phyloP scores from a whole-genome alignment of 305 asterid genomes.

The Rubia tinctorum region DNA sequence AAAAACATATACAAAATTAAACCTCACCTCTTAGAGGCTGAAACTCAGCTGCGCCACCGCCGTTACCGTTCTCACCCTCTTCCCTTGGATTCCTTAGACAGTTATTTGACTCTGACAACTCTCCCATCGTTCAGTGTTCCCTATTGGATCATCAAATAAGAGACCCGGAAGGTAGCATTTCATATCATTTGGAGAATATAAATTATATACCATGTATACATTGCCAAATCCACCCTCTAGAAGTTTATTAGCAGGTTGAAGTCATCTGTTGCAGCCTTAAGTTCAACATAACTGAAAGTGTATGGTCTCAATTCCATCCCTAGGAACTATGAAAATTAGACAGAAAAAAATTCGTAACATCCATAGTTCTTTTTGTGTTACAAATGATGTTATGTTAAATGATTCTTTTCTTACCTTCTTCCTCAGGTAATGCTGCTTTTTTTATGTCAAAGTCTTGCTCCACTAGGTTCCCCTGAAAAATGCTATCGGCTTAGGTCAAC shows the following conservation, averaged over 20 bases:
- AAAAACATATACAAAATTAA: too few species aligned
- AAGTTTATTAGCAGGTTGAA: slow-evolving; percentile 56
- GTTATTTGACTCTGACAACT: slow-evolving; percentile 58
- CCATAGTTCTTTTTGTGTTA: not conserved
- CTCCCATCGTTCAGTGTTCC: slow-evolving; percentile 66
- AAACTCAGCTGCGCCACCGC: too few species aligned
- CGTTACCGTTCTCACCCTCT: too few species aligned
- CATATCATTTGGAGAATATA: not conserved
- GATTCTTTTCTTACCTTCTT: slow-evolving; percentile 43
- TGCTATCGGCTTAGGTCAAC: slow-evolving; percentile 8
- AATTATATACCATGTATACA: slow-evolving; percentile 58
- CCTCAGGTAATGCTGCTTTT: slow-evolving; percentile 51
- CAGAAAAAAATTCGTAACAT: not conserved
- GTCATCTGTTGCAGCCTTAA: slow-evolving; percentile 60
- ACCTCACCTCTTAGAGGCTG: too few species aligned
- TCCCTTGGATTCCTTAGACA: slow-evolving; percentile 82
- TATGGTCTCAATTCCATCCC: slow-evolving; percentile 66
- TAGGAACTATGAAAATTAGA: slow-evolving; percentile 46
- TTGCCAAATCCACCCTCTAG: slow-evolving; percentile 96
- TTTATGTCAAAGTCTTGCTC: slow-evolving; percentile 57
- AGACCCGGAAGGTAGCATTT: not conserved
- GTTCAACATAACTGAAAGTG: slow-evolving; percentile 59
- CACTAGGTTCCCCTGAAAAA: slow-evolving; percentile 49
- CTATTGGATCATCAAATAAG: slow-evolving; percentile 30
- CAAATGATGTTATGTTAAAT: not conserved